Percentiles rank a stretch among this genome's conserved stretches.
phyloP scores from a whole-genome alignment of 768 basidiomycete genomes.

The Amanita molliuscula region DNA sequence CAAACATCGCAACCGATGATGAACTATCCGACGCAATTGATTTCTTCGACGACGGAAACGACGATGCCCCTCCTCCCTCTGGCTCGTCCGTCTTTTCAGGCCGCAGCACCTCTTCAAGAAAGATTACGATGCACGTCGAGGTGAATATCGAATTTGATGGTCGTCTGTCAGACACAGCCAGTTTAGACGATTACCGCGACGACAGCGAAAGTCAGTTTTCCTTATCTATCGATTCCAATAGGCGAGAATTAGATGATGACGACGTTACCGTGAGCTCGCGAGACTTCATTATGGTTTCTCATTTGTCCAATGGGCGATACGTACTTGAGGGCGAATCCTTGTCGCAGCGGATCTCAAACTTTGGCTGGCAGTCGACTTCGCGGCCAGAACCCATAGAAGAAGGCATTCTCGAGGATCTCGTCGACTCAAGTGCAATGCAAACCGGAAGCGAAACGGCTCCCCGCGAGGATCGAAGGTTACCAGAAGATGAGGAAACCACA shows the following conservation, averaged over 20 bases:
- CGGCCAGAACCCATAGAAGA: neutral
- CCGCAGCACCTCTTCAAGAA: slow-evolving; percentile 53
- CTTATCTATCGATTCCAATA: slow-evolving; percentile 30
- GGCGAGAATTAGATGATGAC: slow-evolving; percentile 56
- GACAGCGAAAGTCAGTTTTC: slow-evolving; percentile 51
- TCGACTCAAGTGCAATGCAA: neutral
- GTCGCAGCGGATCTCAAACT: slow-evolving; percentile 2
- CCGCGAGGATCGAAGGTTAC: neutral
- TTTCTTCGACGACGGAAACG: slow-evolving; percentile 71
- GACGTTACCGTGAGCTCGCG: slow-evolving; percentile 68
- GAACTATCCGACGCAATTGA: slow-evolving; percentile 82
- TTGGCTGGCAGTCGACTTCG: neutral
- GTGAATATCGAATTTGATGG: slow-evolving; percentile 87
- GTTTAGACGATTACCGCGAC: slow-evolving; percentile 61
- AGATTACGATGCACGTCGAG: slow-evolving; percentile 68
- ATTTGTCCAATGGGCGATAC: slow-evolving; percentile 5
- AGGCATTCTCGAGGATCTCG: neutral
- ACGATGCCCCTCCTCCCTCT: slow-evolving; percentile 63
- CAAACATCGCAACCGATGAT: slow-evolving; percentile 53
- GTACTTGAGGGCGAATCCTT: neutral
- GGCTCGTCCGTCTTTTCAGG: slow-evolving; percentile 68
- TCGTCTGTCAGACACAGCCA: slow-evolving; percentile 80
- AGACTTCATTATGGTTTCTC: slow-evolving; percentile 30
- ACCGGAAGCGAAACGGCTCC: neutral
- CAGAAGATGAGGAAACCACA: neutral